These are phyloP conservation scores for Boletus rubropictus DNA, from an alignment of 768 basidiomycete genomes.

Conservation along the genomic window DNA sequence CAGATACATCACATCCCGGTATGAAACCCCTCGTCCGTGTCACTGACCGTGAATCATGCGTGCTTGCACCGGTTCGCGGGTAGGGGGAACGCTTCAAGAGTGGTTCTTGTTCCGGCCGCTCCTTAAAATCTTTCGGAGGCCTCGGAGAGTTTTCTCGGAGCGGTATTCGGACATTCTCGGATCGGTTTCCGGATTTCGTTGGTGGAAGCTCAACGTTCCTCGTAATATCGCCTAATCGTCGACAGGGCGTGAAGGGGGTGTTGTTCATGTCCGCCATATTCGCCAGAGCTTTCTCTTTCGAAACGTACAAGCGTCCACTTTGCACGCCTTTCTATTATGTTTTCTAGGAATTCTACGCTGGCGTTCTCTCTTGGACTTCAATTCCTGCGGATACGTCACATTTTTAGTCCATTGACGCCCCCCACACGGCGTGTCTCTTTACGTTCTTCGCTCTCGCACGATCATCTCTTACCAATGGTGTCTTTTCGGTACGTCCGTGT, in stretches of 20 bases:
- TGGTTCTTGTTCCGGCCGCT: slow-evolving; percentile 15
- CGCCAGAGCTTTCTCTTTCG: slow-evolving; percentile 18
- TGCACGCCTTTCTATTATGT: slow-evolving; percentile 20
- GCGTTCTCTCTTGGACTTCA: slow-evolving; percentile 13
- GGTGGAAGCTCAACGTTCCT: slow-evolving; percentile 12
- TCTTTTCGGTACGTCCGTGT: slow-evolving; percentile 8
- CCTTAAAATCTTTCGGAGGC: slow-evolving; percentile 1
- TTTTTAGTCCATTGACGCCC: slow-evolving; percentile 12
- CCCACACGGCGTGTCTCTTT: slow-evolving; percentile 21
- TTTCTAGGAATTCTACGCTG: slow-evolving; percentile 12
- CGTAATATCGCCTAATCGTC: slow-evolving; percentile 25
- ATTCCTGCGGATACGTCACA: slow-evolving; percentile 12
- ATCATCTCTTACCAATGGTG: slow-evolving; percentile 9
- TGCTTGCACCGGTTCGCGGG: no score
- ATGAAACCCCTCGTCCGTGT: no score
- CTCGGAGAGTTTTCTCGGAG: slow-evolving; percentile 9
- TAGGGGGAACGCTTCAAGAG: slow-evolving; percentile 1
- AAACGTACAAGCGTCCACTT: slow-evolving; percentile 11
- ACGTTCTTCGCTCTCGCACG: slow-evolving; percentile 14
- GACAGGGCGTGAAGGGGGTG: slow-evolving; percentile 15
- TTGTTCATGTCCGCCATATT: slow-evolving; percentile 28
- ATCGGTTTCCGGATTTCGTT: slow-evolving; percentile 5
- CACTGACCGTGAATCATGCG: no score
- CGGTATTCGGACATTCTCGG: slow-evolving; percentile 12
- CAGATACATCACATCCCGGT: no score